A percentile compares a stretch with the other conserved stretches of the same genome.
Evolutionary conservation across 1,284 basidiomycete genomes (phyloP).

Genomic region (Moesziomyces sp.): DNA sequence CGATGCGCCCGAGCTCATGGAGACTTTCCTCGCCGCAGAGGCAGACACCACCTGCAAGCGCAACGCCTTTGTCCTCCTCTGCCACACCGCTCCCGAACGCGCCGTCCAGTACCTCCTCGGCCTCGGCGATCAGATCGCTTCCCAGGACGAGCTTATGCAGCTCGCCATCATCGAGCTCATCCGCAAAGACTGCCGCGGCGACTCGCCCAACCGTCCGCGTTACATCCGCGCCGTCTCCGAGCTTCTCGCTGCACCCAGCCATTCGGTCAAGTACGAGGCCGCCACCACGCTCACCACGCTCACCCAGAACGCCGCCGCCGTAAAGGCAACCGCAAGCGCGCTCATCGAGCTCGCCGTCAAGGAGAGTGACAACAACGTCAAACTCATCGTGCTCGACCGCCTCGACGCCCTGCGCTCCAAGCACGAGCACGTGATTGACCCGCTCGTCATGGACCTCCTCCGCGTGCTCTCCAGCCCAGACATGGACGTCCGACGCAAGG

Average conservation of each 20-base stretch:
- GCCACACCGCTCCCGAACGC: slow-evolving; percentile 85
- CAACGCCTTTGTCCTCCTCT: slow-evolving; percentile 95
- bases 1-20: slow-evolving; percentile 94
- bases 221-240: slow-evolving; percentile 96
- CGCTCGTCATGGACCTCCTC: slow-evolving; percentile 94
- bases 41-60: slow-evolving; percentile 94
- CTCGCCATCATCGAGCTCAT: slow-evolving; percentile 96
- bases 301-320: slow-evolving; percentile 93
- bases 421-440: slow-evolving; percentile 90
- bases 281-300: slow-evolving; percentile 93
- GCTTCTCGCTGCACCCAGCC: slow-evolving; percentile 87
- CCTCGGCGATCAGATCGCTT: slow-evolving; percentile 84
- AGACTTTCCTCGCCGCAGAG: slow-evolving; percentile 92
- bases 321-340: slow-evolving; percentile 92
- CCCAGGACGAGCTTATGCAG: slow-evolving; percentile 92
- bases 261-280: slow-evolving; percentile 98
- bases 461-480: slow-evolving; percentile 91
- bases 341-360: slow-evolving; percentile 91
- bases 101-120: slow-evolving; percentile 91
- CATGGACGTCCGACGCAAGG: slow-evolving; percentile 95
- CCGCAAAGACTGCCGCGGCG: slow-evolving; percentile 85
- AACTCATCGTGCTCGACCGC: slow-evolving; percentile 95
- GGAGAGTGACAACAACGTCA: slow-evolving; percentile 99
- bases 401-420: slow-evolving; percentile 84
- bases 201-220: slow-evolving; percentile 73